These are phyloP conservation scores for Wickerhamiella nectarea DNA, from an alignment of 805 yeast species.

Conservation along the genomic window DNA sequence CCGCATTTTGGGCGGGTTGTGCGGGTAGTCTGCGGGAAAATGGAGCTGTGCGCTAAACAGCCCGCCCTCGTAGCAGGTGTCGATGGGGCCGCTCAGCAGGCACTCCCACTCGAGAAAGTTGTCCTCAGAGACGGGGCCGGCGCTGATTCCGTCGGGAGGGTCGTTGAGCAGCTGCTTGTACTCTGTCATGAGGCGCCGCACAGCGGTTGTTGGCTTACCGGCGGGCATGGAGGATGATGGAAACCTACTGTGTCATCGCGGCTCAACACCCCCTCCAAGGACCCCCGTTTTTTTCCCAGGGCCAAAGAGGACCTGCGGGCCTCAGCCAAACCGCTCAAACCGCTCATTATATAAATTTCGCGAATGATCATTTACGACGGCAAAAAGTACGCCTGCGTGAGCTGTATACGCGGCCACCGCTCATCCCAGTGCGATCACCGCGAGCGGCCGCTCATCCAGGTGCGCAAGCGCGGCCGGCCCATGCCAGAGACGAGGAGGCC, in stretches of 20 bases:
- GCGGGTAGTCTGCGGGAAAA: conserved; percentile 71
- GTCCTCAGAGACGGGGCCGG: conserved; percentile 73
- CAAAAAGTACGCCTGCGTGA: conserved; percentile 21
- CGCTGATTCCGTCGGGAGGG: conserved; percentile 90
- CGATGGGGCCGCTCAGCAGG: conserved; percentile 68
- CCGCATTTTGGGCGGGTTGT: conserved; percentile 63
- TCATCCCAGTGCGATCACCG: conserved; percentile 78
- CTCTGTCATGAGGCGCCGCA: conserved; percentile 73
- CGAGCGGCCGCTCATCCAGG: conserved; percentile 66
- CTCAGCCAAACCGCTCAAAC: background rate
- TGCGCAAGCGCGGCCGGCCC: conserved; percentile 84
- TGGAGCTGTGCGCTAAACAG: conserved; percentile 63
- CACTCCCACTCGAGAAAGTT: conserved; percentile 76
- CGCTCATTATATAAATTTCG: background rate
- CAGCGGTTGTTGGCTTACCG: conserved; percentile 44
- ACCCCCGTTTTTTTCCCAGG: too few species aligned
- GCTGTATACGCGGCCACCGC: conserved; percentile 84
- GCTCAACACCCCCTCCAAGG: background rate
- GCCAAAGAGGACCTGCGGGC: too few species aligned
- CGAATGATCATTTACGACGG: conserved; percentile 11
- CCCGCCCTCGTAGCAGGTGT: conserved; percentile 76
- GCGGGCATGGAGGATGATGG: background rate
- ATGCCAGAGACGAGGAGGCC: conserved; percentile 43
- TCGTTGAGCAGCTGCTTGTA: conserved; percentile 73
- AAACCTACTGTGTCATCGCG: background rate